Evolutionary conservation across 495 filamentous ascomycete genomes (phyloP).

Genomic region (Penicillium cosmopolitanum): DNA sequence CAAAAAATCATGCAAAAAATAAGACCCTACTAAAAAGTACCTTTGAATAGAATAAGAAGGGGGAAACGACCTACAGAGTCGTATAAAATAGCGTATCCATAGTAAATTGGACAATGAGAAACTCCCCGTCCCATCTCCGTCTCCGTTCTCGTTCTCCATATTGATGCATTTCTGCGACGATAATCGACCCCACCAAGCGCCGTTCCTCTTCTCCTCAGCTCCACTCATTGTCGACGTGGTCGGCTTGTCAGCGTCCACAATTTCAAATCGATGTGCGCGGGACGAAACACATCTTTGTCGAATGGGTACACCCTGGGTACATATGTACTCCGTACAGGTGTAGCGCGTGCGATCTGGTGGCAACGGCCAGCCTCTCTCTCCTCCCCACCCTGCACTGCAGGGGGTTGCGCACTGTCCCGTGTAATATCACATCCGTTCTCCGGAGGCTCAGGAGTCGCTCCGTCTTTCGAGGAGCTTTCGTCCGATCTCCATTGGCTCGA

Average conservation of each 20-base stretch:
- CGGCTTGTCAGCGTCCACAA: slow-evolving; percentile 10
- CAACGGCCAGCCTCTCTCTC: slow-evolving; percentile 22
- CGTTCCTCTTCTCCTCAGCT: not conserved
- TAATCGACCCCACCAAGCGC: slow-evolving; percentile 1
- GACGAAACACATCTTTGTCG: not conserved
- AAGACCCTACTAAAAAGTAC: too few relatives aligned
- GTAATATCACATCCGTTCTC: slow-evolving; percentile 22
- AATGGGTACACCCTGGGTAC: not conserved
- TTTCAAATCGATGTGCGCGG: slow-evolving; percentile 12
- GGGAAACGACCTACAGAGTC: not conserved
- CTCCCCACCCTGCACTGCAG: not conserved
- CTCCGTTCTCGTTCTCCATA: not conserved
- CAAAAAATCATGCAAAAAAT: not conserved
- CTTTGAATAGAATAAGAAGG: too few relatives aligned
- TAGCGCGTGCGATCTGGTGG: slow-evolving; percentile 27
- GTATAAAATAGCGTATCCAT: too few relatives aligned
- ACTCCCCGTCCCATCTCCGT: too few relatives aligned
- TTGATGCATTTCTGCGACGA: slow-evolving; percentile 1
- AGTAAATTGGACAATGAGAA: not conserved
- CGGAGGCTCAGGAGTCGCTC: slow-evolving; percentile 19
- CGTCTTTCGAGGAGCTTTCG: not conserved
- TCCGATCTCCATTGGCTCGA: not conserved
- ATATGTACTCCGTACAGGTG: not conserved
- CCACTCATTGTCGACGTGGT: slow-evolving; percentile 8
- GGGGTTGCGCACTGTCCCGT: slow-evolving; percentile 19